These are phyloP conservation scores for Blastobotrys petasosporus DNA, from an alignment of 1,139 yeast genomes.

Conservation along the genomic window DNA sequence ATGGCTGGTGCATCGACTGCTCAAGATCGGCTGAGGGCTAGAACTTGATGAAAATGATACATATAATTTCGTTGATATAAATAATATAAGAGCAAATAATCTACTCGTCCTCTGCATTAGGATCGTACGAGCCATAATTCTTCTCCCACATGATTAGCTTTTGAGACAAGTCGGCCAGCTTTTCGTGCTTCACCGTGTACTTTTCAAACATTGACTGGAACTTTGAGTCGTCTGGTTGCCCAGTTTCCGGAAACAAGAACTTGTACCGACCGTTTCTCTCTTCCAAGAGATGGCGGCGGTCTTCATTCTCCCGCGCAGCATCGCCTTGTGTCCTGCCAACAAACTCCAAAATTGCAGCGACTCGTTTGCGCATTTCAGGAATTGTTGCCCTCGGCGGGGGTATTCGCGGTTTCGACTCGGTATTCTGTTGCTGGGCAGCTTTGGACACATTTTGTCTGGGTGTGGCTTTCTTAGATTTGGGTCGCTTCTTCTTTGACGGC, in stretches of 20 bases:
- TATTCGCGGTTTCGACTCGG: constrained; percentile 66
- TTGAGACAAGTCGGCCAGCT: constrained; percentile 67
- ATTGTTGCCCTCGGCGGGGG: constrained; percentile 71
- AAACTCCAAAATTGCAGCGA: constrained; percentile 87
- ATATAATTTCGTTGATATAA: background rate
- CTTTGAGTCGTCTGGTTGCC: constrained; percentile 12
- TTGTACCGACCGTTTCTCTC: constrained; percentile 19
- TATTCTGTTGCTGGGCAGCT: constrained; percentile 17
- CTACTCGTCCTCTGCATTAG: constrained; percentile 1
- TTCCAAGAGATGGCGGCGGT: constrained; percentile 45
- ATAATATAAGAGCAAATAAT: background rate
- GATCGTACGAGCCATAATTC: constrained; percentile 47
- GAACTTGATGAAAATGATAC: background rate
- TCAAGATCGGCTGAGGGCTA: constrained; percentile 7
- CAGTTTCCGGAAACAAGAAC: constrained; percentile 11
- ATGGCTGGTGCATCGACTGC: constrained; percentile 10
- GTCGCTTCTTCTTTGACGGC: constrained; percentile 11
- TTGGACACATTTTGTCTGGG: constrained; percentile 9
- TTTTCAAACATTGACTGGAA: constrained; percentile 40
- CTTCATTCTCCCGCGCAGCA: constrained; percentile 60
- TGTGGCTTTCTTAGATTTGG: constrained; percentile 11
- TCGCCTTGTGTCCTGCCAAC: constrained; percentile 80
- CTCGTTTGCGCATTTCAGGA: constrained; percentile 78
- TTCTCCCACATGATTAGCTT: constrained; percentile 74
- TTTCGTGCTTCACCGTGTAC: constrained; percentile 52